phyloP scores from a whole-genome alignment of 2,329 filamentous ascomycete genomes.

The Alternaria conjuncta region DNA sequence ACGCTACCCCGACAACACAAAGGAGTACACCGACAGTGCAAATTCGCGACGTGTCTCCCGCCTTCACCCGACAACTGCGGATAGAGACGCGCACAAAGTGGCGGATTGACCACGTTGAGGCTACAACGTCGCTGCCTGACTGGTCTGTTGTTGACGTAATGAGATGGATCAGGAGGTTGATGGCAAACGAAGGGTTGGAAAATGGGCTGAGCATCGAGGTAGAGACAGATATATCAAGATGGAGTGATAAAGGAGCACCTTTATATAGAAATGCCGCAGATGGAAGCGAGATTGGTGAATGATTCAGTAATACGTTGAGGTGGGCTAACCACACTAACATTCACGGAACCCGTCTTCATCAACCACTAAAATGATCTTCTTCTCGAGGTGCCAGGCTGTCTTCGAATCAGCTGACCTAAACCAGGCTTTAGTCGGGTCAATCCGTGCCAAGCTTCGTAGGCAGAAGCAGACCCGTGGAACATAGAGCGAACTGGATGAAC shows the following conservation, averaged over 20 bases:
- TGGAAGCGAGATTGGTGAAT: not conserved
- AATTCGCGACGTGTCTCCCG: constrained; percentile 1
- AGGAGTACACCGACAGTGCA: not conserved
- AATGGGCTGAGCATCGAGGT: not conserved
- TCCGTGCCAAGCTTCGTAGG: constrained; percentile 3
- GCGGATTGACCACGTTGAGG: not conserved
- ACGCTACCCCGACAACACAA: not conserved
- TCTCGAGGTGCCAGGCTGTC: not conserved
- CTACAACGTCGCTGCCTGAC: not conserved
- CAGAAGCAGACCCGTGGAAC: constrained; percentile 2
- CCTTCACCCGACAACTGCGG: not conserved
- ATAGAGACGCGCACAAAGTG: not conserved
- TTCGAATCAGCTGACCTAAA: not conserved
- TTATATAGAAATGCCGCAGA: not conserved
- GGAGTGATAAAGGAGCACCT: not conserved
- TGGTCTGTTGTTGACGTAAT: constrained; percentile 2
- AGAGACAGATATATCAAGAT: not conserved
- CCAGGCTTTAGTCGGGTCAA: not conserved
- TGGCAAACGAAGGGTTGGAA: not conserved
- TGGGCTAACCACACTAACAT: not conserved
- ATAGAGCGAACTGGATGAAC: not conserved
- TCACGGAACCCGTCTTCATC: not conserved
- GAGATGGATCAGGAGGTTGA: not conserved
- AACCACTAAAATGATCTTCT: not conserved
- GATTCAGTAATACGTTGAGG: not conserved